Conservation (phyloP, 2,329 filamentous ascomycete species). For the Thermothelomyces thermophilus region DNA sequence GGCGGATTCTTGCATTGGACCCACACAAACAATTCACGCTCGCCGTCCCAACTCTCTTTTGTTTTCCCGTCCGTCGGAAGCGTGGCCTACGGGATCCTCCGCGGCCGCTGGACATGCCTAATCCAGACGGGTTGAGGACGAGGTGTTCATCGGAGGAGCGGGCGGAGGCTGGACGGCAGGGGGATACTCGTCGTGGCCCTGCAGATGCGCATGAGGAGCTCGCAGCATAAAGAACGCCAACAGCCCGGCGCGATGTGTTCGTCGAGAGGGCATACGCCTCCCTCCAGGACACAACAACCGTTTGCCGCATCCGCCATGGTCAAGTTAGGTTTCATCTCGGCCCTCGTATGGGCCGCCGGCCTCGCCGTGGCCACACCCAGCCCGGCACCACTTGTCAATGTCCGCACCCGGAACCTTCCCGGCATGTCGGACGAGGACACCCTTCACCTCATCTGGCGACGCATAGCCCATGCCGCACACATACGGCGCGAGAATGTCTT, state of each 20-base stretch:
- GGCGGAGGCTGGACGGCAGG: no score
- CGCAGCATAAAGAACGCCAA: neutral
- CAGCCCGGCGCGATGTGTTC: neutral
- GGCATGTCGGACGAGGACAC: constrained; percentile 21
- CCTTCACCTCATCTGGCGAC: constrained; percentile 22
- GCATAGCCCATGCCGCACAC: constrained; percentile 18
- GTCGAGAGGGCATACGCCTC: neutral
- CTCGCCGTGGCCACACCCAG: constrained; percentile 1
- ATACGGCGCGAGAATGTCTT: constrained; percentile 22
- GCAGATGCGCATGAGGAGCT: no score
- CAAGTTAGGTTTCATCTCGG: neutral
- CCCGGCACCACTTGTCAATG: constrained; percentile 5
- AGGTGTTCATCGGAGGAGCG: no score
- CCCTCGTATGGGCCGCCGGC: constrained; percentile 8
- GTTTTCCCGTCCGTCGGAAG: no score
- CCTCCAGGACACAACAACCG: neutral
- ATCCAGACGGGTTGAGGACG: no score
- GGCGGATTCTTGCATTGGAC: no score
- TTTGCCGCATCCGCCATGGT: constrained; percentile 3
- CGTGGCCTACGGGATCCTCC: no score
- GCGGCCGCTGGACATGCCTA: no score
- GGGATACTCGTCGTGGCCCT: no score
- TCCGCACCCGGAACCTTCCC: constrained; percentile 24
- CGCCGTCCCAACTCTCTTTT: no score
- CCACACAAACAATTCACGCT: no score